phyloP scores from a whole-genome alignment of 352 stramenopile genomes.

The Plasmopara viticola region DNA sequence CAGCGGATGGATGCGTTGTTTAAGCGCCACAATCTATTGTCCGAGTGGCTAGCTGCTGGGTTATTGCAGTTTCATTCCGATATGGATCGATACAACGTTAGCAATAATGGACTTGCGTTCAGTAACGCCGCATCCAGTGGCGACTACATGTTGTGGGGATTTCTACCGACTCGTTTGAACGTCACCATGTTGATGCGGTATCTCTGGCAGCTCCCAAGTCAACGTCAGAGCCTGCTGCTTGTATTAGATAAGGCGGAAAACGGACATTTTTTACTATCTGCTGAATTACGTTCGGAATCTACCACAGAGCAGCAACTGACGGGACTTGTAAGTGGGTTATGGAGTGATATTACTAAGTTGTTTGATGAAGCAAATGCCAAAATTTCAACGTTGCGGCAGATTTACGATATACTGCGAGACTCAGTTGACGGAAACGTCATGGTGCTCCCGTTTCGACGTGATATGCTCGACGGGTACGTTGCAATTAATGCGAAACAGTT shows the following conservation, averaged over 20 bases:
- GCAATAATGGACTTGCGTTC: slow-evolving; percentile 61
- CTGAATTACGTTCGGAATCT: slow-evolving; percentile 6
- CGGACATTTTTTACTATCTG: slow-evolving; percentile 12
- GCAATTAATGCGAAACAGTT: slow-evolving; percentile 70
- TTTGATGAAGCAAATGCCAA: slow-evolving; percentile 63
- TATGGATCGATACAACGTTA: slow-evolving; percentile 66
- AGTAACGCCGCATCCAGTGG: slow-evolving; percentile 52
- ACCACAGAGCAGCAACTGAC: slow-evolving; percentile 35
- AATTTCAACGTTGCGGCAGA: slow-evolving; percentile 49
- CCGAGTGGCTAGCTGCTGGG: slow-evolving; percentile 28
- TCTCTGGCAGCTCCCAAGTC: slow-evolving; percentile 55
- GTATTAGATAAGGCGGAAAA: slow-evolving; percentile 16
- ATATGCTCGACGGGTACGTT: slow-evolving; percentile 57
- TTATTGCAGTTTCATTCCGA: slow-evolving; percentile 65
- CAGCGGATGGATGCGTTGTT: slow-evolving; percentile 33
- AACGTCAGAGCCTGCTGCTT: slow-evolving; percentile 30
- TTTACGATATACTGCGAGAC: slow-evolving; percentile 53
- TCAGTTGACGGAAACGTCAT: slow-evolving; percentile 28
- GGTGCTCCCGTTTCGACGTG: slow-evolving; percentile 42
- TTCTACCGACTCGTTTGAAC: slow-evolving; percentile 54
- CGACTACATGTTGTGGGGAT: slow-evolving; percentile 68
- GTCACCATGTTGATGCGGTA: slow-evolving; percentile 53
- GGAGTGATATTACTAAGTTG: slow-evolving; percentile 64
- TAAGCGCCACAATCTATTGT: slow-evolving; percentile 33
- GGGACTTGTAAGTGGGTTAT: slow-evolving; percentile 53